A percentile compares a stretch with the other conserved stretches of the same genome.
phyloP scores from a whole-genome alignment of 352 stramenopile species.

The Globisporangium megalacanthum region DNA sequence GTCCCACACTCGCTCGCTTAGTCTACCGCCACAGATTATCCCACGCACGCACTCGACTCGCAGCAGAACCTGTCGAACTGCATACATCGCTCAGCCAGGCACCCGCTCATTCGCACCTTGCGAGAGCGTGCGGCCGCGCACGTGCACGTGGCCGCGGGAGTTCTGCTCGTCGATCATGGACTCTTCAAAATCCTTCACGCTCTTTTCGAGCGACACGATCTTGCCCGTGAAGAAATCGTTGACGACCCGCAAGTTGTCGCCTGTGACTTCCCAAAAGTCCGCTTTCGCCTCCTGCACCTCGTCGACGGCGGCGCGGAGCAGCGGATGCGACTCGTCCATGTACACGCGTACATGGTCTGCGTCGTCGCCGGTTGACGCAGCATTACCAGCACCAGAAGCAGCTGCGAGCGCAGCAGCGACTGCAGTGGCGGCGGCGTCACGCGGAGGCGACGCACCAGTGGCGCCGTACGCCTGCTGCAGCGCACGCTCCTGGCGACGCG shows the following conservation, averaged over 20 bases:
- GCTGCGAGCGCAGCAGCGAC: neutral
- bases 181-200: constrained; percentile 70
- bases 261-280: constrained; percentile 80
- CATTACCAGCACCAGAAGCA: no score
- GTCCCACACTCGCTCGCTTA: neutral
- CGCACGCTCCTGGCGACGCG: constrained; percentile 64
- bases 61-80: neutral
- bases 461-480: constrained; percentile 35
- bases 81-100: no score
- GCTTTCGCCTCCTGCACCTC: constrained; percentile 70
- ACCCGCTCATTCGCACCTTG: constrained; percentile 30
- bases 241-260: constrained; percentile 75
- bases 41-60: neutral
- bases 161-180: constrained; percentile 63
- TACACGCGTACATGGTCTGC: constrained; percentile 22
- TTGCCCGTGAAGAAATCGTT: constrained; percentile 83
- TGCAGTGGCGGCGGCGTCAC: neutral
- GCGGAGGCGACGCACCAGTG: constrained; percentile 7
- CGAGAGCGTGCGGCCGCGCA: constrained; percentile 48
- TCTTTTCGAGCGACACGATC: constrained; percentile 58
- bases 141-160: constrained; percentile 72
- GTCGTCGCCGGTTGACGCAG: constrained; percentile 1
- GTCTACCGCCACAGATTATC: neutral
- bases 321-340: constrained; percentile 61
- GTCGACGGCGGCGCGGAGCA: constrained; percentile 42